A percentile compares a stretch with the other conserved stretches of the same genome.
These are phyloP conservation scores for Suhomyces guaymorum DNA, from an alignment of 1,139 yeast species.

Conservation along the genomic window DNA sequence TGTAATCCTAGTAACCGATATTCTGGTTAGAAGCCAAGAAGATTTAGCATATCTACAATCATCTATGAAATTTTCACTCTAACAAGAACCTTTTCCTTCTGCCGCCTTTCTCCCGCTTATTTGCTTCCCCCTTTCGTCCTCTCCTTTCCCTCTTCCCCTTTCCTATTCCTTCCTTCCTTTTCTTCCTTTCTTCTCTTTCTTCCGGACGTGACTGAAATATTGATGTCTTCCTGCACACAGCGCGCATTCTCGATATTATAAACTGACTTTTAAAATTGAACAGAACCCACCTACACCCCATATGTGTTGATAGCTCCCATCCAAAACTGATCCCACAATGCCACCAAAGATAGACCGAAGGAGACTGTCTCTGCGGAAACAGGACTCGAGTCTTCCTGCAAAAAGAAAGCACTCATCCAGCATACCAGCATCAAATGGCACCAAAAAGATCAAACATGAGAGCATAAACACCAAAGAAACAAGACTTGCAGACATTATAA, in stretches of 20 bases:
- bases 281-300: background rate
- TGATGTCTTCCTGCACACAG: background rate
- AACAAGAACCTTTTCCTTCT: too few relatives aligned
- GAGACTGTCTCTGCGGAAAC: slow-evolving; percentile 4
- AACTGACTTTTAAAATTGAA: background rate
- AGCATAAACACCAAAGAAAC: slow-evolving; percentile 17
- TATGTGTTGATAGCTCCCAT: too few relatives aligned
- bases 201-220: too few relatives aligned
- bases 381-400: slow-evolving; percentile 6
- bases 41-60: background rate
- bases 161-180: background rate
- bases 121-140: background rate
- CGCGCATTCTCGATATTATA: background rate
- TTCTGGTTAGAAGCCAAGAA: too few relatives aligned
- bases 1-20: too few relatives aligned
- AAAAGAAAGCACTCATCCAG: slow-evolving; percentile 8
- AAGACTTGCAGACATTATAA: slow-evolving; percentile 35
- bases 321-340: slow-evolving; percentile 4
- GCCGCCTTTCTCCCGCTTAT: too few relatives aligned
- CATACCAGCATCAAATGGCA: slow-evolving; percentile 1
- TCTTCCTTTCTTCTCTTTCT: background rate
- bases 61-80: too few relatives aligned
- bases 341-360: slow-evolving; percentile 11
- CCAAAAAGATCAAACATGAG: slow-evolving; percentile 2
- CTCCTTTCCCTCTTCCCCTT: background rate